Conservation (phyloP, 495 filamentous ascomycete genomes). For the Lophium mytilinum region DNA sequence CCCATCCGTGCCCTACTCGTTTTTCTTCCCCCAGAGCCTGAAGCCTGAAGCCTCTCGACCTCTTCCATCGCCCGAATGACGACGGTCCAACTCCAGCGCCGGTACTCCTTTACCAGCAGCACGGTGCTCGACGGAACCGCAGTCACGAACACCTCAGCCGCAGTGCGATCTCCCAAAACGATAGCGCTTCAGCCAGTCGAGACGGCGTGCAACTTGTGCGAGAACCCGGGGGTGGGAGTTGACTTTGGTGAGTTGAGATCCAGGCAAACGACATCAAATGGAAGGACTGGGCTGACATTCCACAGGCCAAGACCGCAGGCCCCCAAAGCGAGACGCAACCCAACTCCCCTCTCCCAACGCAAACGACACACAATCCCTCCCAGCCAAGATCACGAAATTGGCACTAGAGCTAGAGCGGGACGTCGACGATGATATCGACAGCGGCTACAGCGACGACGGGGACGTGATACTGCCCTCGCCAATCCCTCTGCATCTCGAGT, state of each 20-base stretch:
- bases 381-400: slow-evolving; percentile 15
- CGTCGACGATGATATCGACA: slow-evolving; percentile 7
- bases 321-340: slow-evolving; percentile 20
- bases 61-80: neutral
- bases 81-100: slow-evolving; percentile 9
- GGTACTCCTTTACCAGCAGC: slow-evolving; percentile 22
- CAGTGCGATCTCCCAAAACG: neutral
- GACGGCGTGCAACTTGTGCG: neutral
- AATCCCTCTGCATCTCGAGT: neutral
- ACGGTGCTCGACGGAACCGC: slow-evolving; percentile 15
- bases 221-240: neutral
- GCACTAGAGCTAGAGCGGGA: slow-evolving; percentile 7
- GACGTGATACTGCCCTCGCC: neutral
- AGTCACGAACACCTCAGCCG: slow-evolving; percentile 4
- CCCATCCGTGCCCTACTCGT: neutral
- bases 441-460: slow-evolving; percentile 3
- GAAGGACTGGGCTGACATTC: neutral
- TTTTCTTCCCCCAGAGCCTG: neutral
- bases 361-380: slow-evolving; percentile 11
- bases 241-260: neutral
- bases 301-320: neutral
- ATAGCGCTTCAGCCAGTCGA: neutral
- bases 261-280: neutral
- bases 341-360: slow-evolving; percentile 21
- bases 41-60: neutral